Base-by-base conservation (phyloP, 495 filamentous ascomycete genomes). In the Letharia lupina region DNA sequence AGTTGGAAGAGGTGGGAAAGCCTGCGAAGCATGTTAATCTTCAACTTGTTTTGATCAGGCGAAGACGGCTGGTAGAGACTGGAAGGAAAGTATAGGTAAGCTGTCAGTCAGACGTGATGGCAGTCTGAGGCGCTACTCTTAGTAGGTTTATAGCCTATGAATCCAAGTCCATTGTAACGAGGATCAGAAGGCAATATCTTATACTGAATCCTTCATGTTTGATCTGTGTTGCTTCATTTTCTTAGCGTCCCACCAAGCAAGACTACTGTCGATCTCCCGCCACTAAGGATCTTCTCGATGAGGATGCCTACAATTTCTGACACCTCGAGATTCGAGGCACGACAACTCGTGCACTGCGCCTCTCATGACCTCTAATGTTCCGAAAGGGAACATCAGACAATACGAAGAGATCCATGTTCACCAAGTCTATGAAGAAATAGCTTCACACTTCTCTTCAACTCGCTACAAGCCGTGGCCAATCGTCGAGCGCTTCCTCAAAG, bases 401-500 rank as follows among this genome's bases (percentile, higher is more conserved):
- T 96, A 96, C 75, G 94, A 98, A 76, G 82, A 86, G 58, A 75
- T 87, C 67, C 88, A 96, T 77, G 94, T 98, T 63, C 94, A 98
- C 76, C 79, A 84, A 68, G 90, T 98, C 65, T 98, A 98, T 78
- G 90, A 96, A 73, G 84, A 93, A 68, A 98, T 98, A 72, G 94
- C 94, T 18, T 80, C 85, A 18, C 94, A 98, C 78, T 98, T 98
- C 78, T 96, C 93, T 18, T 85, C 91, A 15, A 98, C 94, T 31
- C 85, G 94, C 61, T 93, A 96, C 82, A 97, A 97, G 86, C 91
- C 94, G 66, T 98, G 94, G 94, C 94, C 94, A 31, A 88, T 95
- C 71, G 89, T 97, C 59, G 87, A 91, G 70, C 76, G 77, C 52
- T 98, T 97, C 75, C 83, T 98, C 50, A 76, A 76, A 50, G 76